Base-by-base conservation (phyloP, 345 rosid species). In the Gossypium longicalyx region DNA sequence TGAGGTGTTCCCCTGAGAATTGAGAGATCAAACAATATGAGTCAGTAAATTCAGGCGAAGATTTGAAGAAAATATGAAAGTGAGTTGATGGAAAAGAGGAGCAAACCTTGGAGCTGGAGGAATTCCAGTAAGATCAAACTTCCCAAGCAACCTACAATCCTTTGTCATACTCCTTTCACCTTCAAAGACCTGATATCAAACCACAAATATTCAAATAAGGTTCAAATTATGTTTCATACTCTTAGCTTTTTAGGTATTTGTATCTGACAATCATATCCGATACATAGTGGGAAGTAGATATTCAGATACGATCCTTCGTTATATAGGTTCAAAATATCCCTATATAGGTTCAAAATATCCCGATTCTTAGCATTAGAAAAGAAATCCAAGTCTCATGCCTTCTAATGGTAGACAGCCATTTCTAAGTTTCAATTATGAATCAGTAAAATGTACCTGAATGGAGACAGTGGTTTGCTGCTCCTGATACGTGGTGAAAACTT, bases 121-220 rank as follows among this genome's bases (percentile, higher is more conserved):
- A 76, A 94, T 74, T 85, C 98, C 93, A 10, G 56, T 71, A 20
- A 94, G 86, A 78, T 94, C 98, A 2, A 94, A 94, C 47, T 92
- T 92, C 27, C 98, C 98, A 5, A 94, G 91, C 77, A 83, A 78
- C 80, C 98, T 87, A 64, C 92, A 87, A 73, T 94, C 98, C 80
- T 94, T 94, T 73, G 98, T 94, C 23, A 94, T 87, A 91, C 97
- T 92, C 87, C 98, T 85, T 84, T 94, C 98, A 73, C 98, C 98
- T 84, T 94, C 98, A 79, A 91, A 94, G 69, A 94, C 97, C 95
- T 90, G 82, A 47, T 25, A 80, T 58, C 68, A 67, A 51, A 56
- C 59, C 74, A 54, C 54, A 58, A 23, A 13, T 45, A 53, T 25
- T 69, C 47, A n/a, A 48, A 58, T 79, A 62, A 41, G 38, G 65